Base-by-base conservation (phyloP, 2,329 filamentous ascomycete species). In the Ambrosiella beaveri region DNA sequence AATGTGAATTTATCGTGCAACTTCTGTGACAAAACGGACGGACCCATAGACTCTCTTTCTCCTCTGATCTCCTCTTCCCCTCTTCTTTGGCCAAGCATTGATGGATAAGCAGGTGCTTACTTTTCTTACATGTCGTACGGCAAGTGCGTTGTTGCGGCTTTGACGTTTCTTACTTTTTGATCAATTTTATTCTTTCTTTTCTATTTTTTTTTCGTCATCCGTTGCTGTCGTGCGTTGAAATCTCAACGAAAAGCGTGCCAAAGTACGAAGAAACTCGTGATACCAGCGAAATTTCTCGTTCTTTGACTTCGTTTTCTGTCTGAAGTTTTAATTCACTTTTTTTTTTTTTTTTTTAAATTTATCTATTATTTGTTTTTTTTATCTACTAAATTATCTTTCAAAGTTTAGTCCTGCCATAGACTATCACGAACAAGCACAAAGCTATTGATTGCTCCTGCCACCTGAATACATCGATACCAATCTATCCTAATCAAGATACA, bases 41-140 rank as follows among this genome's bases (percentile, higher is more conserved):
- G 36, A 39, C 36, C 36, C 36, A n/a, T 12, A 27, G 51, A n/a
- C 36, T 8, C 37, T 54, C n/a, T 12, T 53, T 53, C 36, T 27
- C 35, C 35, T 52, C 37, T 5, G 35, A n/a, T 7, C 36, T 45
- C 17, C 12, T n/a, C 41, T n/a, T 58, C 8, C 11, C 37, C 36
- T 63, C 71, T 72, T 57, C 73, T 75, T 75, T 74, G n/a, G 35
- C 35, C 11, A 15, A 17, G 44, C 40, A n/a, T n/a, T 11, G 44
- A 27, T 4, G 3, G 27, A 27, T 27, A 27, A 27, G 44, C 44
- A 47, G 44, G 44, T 15, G 44, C n/a, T n/a, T 47, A 47, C 44
- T 47, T 15, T 47, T 15, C 7, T 47, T 8, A n/a, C 27, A 27
- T 27, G 27, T 5, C 3, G 19, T 47, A 17, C n/a, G 44, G 44